Percentiles rank a stretch among this genome's conserved stretches.
These are phyloP conservation scores for Chytridium lagenaria DNA, from an alignment of 371 early-diverging fungal species.

Conservation along the genomic window DNA sequence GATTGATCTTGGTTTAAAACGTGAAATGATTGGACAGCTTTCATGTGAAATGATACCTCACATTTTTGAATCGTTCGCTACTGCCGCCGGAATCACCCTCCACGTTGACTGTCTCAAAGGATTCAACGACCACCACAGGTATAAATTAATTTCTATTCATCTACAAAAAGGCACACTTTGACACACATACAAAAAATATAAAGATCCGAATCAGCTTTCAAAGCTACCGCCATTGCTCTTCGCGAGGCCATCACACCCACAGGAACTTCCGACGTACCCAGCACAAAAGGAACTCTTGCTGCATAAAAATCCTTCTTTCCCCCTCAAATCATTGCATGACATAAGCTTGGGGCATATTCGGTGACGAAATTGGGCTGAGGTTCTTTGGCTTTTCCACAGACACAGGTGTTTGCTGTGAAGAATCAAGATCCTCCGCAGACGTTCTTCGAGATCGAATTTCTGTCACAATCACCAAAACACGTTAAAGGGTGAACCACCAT, in stretches of 20 bases:
- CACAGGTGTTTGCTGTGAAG: too few species aligned
- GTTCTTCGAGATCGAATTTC: slow-evolving; percentile 1
- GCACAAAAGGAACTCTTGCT: slow-evolving; percentile 83
- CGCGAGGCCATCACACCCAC: slow-evolving; percentile 81
- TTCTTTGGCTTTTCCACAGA: too few species aligned
- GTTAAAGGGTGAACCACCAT: not conserved
- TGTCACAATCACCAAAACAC: not conserved
- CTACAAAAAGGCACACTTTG: not conserved
- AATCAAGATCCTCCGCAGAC: not conserved
- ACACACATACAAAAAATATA: not conserved
- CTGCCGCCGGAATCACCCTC: slow-evolving; percentile 89
- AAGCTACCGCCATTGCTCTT: slow-evolving; percentile 94
- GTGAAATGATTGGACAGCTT: slow-evolving; percentile 87
- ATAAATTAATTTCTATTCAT: slow-evolving; percentile 28
- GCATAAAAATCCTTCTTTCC: slow-evolving; percentile 16
- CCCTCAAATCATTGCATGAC: not conserved
- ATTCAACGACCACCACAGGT: slow-evolving; percentile 92
- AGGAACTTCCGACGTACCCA: slow-evolving; percentile 75
- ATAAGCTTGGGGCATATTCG: not conserved
- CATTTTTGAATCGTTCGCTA: slow-evolving; percentile 89
- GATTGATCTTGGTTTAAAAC: slow-evolving; percentile 82
- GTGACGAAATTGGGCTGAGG: too few species aligned
- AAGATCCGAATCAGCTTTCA: slow-evolving; percentile 95
- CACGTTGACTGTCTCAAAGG: slow-evolving; percentile 95
- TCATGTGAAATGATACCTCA: slow-evolving; percentile 98